These are phyloP conservation scores for Trichoderma koningii DNA, from an alignment of 2,329 filamentous ascomycete genomes.

Conservation along the genomic window DNA sequence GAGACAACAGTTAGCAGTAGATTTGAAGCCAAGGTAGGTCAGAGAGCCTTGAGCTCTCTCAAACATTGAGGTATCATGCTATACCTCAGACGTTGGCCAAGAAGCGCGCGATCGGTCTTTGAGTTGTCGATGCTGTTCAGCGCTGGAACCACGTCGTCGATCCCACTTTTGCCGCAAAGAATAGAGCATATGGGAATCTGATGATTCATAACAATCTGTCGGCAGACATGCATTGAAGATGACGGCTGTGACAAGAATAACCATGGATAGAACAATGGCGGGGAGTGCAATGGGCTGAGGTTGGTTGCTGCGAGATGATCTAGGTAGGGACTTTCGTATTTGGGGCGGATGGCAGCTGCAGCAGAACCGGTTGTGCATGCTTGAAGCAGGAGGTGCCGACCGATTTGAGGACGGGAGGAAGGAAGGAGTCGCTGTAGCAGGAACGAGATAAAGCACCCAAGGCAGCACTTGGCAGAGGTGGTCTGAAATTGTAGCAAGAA, in stretches of 20 bases:
- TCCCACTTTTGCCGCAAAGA: not conserved
- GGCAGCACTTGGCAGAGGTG: too few species aligned
- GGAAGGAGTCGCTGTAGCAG: not conserved
- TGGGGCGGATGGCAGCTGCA: not conserved
- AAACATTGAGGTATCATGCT: not conserved
- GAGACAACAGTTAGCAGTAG: not conserved
- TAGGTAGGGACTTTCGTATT: not conserved
- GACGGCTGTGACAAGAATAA: slow-evolving; percentile 14
- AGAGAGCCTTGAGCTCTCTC: not conserved
- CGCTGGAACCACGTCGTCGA: not conserved
- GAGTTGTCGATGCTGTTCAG: not conserved
- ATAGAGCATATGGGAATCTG: not conserved
- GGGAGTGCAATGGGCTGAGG: slow-evolving; percentile 11
- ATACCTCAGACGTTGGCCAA: not conserved
- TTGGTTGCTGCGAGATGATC: slow-evolving; percentile 24
- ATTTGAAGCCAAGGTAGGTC: not conserved
- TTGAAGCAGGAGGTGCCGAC: not conserved
- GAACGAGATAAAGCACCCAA: too few species aligned
- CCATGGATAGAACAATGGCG: slow-evolving; percentile 18
- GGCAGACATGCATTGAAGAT: slow-evolving; percentile 15
- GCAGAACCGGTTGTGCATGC: slow-evolving; percentile 6
- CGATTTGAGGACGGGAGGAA: not conserved
- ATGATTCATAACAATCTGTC: not conserved
- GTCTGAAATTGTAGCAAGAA: too few species aligned
- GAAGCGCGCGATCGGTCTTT: not conserved